These are phyloP conservation scores for Claviceps sp. DNA, from an alignment of 2,329 filamentous ascomycete genomes.

Conservation along the genomic window DNA sequence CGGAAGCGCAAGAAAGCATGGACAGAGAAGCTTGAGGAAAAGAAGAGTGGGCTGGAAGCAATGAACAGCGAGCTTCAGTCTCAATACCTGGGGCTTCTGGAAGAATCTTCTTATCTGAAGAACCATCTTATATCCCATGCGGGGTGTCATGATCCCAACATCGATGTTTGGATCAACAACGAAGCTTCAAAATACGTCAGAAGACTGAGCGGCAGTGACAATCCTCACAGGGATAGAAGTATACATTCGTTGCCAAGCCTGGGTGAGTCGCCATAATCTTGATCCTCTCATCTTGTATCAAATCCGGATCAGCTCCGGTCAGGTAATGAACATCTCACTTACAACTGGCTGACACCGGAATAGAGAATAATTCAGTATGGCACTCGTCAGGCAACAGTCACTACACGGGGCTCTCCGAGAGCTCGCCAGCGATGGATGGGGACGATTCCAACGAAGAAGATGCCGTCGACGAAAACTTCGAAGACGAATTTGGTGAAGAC, in stretches of 20 bases:
- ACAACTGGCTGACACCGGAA: too few relatives aligned
- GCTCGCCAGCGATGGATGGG: not conserved
- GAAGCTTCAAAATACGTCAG: conserved; percentile 36
- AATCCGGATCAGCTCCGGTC: too few relatives aligned
- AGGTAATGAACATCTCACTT: too few relatives aligned
- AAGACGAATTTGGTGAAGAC: not conserved
- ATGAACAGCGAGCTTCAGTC: conserved; percentile 28
- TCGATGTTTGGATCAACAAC: conserved; percentile 38
- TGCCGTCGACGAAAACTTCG: not conserved
- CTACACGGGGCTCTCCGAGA: conserved; percentile 1
- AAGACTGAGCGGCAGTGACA: conserved; percentile 1
- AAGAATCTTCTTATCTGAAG: conserved; percentile 34
- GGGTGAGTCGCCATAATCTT: not conserved
- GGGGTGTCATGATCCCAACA: conserved; percentile 37
- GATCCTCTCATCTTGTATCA: too few relatives aligned
- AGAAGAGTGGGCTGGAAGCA: conserved; percentile 28
- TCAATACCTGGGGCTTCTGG: conserved; percentile 28
- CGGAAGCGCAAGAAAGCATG: conserved; percentile 51
- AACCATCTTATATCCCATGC: conserved; percentile 39
- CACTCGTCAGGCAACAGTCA: conserved; percentile 1
- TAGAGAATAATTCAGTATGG: not conserved
- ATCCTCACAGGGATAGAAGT: not conserved
- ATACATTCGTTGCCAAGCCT: conserved; percentile 1
- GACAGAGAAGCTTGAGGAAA: conserved; percentile 35
- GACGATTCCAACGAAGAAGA: conserved; percentile 1